A percentile compares a stretch with the other conserved stretches of the same genome.
Evolutionary conservation across 169 alveolate species (phyloP).

Genomic region (Cryptosporidium baileyi): DNA sequence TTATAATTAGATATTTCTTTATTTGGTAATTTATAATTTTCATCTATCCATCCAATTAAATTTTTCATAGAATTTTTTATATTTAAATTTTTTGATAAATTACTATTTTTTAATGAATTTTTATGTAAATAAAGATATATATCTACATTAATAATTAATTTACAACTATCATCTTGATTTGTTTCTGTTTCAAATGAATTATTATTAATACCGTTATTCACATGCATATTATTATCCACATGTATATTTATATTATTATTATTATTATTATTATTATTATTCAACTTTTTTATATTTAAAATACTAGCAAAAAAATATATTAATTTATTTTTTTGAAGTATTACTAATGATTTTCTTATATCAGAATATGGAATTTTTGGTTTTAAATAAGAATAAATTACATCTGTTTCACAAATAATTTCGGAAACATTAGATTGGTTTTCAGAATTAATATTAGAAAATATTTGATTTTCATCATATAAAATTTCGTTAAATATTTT

Average conservation of each 20-base stretch:
- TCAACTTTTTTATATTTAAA: background rate
- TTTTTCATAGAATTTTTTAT: background rate
- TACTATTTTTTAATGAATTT: background rate
- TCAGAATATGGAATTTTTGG: conserved; percentile 11
- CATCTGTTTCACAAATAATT: background rate
- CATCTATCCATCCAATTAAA: conserved; percentile 20
- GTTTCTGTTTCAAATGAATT: too few relatives aligned
- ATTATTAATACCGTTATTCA: too few relatives aligned
- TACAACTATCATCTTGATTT: too few relatives aligned
- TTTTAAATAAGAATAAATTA: background rate
- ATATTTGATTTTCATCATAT: too few relatives aligned
- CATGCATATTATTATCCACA: background rate
- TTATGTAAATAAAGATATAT: background rate
- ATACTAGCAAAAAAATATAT: background rate
- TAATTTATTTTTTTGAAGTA: conserved; percentile 16
- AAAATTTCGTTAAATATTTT: background rate
- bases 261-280: background rate
- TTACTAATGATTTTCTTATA: conserved; percentile 4
- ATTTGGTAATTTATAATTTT: conserved; percentile 8
- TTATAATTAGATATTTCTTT: background rate
- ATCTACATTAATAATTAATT: background rate
- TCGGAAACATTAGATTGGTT: background rate
- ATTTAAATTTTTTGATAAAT: background rate
- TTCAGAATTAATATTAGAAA: background rate
- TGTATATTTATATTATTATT: too few relatives aligned